Evolutionary conservation across 768 basidiomycete species (phyloP).

Genomic region (Rhizopogon vesiculosus): DNA sequence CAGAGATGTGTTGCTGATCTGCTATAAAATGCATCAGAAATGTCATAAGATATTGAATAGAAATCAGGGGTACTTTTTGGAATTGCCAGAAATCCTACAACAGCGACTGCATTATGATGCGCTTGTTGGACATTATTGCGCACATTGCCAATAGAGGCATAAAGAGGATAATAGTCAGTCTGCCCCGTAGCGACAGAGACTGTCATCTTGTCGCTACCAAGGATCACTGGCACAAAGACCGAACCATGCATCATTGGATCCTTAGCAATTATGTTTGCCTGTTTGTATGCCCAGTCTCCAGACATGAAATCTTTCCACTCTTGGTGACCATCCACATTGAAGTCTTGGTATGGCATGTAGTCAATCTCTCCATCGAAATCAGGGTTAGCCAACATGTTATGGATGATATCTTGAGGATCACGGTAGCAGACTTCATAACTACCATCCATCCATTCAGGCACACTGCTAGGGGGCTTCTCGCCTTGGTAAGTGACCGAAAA

Average conservation of each 20-base stretch:
- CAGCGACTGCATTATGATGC: too few species aligned
- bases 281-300: slow-evolving; percentile 23
- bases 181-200: too few species aligned
- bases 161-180: too few species aligned
- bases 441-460: slow-evolving; percentile 21
- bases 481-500: slow-evolving; percentile 16
- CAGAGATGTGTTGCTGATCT: too few species aligned
- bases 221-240: too few species aligned
- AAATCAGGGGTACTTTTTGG: too few species aligned
- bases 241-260: slow-evolving; percentile 18
- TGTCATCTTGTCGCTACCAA: too few species aligned
- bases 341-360: slow-evolving; percentile 11
- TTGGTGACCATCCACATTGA: slow-evolving; percentile 4
- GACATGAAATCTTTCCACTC: slow-evolving; percentile 17
- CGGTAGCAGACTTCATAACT: slow-evolving; percentile 25
- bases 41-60: too few species aligned
- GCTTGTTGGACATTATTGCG: too few species aligned
- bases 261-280: slow-evolving; percentile 11
- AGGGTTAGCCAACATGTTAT: slow-evolving; percentile 17
- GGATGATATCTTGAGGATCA: slow-evolving; percentile 11
- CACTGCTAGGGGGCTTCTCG: slow-evolving; percentile 5
- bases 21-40: too few species aligned
- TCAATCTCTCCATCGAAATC: slow-evolving; percentile 17
- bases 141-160: too few species aligned
- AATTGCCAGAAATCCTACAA: too few species aligned